phyloP scores from a whole-genome alignment of 192 early-diverging fungal genomes.

The Spinellus fusiger region DNA sequence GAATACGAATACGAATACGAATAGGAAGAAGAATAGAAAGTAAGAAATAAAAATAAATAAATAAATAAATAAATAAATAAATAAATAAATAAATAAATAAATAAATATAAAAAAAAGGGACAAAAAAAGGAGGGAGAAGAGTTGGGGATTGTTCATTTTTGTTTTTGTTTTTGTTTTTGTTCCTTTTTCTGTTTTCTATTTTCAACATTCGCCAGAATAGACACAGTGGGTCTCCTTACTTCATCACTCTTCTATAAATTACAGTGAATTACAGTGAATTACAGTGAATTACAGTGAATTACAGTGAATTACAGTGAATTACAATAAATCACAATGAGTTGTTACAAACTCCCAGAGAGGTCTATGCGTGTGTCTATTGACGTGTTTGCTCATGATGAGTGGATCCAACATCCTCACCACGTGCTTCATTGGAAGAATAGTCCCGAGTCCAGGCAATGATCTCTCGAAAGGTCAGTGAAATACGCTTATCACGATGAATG shows the following conservation, averaged over 20 bases:
- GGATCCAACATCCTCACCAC: no score
- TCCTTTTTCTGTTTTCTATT: no score
- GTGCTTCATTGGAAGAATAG: neutral
- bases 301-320: no score
- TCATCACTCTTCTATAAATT: neutral
- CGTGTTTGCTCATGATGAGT: neutral
- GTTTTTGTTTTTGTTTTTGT: no score
- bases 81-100: neutral
- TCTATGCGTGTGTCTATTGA: neutral
- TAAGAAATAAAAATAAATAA: neutral
- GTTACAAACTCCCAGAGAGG: neutral
- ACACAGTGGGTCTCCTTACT: neutral
- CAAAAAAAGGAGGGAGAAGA: neutral
- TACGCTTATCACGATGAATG: constrained; percentile 52
- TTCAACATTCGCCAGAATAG: neutral
- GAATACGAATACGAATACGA: no score
- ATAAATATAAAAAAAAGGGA: neutral
- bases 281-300: no score
- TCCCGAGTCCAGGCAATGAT: constrained; percentile 22
- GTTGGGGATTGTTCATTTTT: no score
- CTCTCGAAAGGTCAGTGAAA: constrained; percentile 54
- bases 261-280: no score
- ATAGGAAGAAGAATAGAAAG: neutral
- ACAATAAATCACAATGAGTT: neutral
- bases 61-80: neutral